Conservation (phyloP, 306 rosid genomes). For the Arachis hypogaea region DNA sequence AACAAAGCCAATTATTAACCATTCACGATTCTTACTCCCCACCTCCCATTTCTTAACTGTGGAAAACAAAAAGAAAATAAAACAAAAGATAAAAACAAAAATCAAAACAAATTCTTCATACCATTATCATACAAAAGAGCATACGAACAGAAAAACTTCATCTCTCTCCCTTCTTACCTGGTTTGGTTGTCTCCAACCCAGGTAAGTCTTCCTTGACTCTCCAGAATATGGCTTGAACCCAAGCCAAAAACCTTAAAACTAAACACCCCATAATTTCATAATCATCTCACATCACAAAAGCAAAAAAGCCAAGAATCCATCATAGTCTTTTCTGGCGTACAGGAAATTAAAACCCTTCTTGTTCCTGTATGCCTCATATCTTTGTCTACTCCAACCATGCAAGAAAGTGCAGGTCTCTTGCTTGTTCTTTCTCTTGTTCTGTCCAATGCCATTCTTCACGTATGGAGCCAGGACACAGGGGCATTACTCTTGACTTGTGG, state of each 20-base stretch:
- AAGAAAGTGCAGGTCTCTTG: neutral
- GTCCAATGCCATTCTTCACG: conserved; percentile 39
- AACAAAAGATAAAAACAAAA: neutral
- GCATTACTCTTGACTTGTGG: conserved; percentile 48
- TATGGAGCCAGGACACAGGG: conserved; percentile 6
- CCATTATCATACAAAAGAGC: conserved; percentile 5
- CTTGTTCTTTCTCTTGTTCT: conserved; percentile 27
- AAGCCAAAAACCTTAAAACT: neutral
- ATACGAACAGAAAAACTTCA: neutral
- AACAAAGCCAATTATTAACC: conserved; percentile 29
- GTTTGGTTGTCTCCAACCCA: conserved; percentile 51
- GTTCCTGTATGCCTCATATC: conserved; percentile 45
- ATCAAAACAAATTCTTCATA: conserved; percentile 15
- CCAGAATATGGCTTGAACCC: conserved; percentile 24
- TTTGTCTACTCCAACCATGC: conserved; percentile 35
- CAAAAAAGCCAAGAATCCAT: conserved; percentile 7
- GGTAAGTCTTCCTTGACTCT: conserved; percentile 41
- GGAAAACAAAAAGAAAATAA: neutral
- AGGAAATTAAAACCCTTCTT: conserved; percentile 36
- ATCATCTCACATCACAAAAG: neutral
- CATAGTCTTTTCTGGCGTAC: conserved; percentile 35
- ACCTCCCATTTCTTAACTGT: conserved; percentile 31
- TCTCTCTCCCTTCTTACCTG: conserved; percentile 39
- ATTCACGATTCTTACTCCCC: conserved; percentile 46
- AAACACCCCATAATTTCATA: neutral